Base-by-base conservation (phyloP, 495 filamentous ascomycete species). In the Talaromyces trachyspermus region DNA sequence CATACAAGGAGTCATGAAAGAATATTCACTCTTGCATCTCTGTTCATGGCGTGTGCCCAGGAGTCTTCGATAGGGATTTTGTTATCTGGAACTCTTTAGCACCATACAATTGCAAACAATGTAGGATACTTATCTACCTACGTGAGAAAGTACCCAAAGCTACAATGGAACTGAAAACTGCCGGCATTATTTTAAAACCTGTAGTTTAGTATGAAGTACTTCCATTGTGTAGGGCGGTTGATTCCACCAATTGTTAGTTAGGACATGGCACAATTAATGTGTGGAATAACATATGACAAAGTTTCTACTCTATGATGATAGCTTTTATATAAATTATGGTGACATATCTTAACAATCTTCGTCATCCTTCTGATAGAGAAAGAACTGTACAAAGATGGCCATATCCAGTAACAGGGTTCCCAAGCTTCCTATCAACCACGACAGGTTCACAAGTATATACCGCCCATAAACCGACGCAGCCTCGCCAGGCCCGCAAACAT, bases 341-440 rank as follows among this genome's bases (percentile, higher is more conserved):
- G n/a, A n/a, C n/a, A n/a, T n/a, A n/a, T 37, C 33, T 24, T 30
- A 35, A 24, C 30, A 26, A 33, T 37, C 44, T 22, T 25, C 17
- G 8, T 66, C 73, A 23, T 62, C 63, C 49, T 70, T 60, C 37
- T 71, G 62, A 56, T 96, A 98, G 56, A 89, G 57, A 65, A 94
- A 96, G 57, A 95, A 98, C 58, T 98, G 92, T 5, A 72, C 77
- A 63, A 97, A 98, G 23, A 98, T 95, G 15, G 70, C 78, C 56
- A 85, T 59, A 63, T 98, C 92, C 52, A 96, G 62, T 33, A 88
- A 53, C 50, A 98, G 62, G 11, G 91, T 95, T 1, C 94, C 92
- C 30, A 88, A 70, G 59, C 89, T 95, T 2, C 92, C 92, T 11
- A 89, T 69, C 55, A 98, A 48, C 92, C 92, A 98, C 5, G 80